Evolutionary conservation across 257 asterid species (phyloP), one percentile per base, ranked within the genome.

Genomic region (Coffea canephora): DNA sequence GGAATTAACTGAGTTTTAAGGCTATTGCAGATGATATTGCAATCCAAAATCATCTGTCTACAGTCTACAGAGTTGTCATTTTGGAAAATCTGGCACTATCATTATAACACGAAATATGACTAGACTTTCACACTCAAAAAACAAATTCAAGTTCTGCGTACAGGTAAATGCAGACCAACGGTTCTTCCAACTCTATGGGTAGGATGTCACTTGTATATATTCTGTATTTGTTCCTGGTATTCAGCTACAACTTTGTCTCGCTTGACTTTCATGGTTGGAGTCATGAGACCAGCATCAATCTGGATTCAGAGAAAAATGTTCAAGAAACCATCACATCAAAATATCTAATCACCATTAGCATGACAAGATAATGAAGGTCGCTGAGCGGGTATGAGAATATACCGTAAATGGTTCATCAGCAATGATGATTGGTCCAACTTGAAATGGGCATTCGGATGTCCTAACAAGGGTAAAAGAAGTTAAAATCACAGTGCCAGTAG

Each of bases 201-300:
- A 50, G 65, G 48, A 70, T 50, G 39, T 88, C 87, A 85, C 84
- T 85, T 88, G 92, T 85, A 92, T 49, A 95, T 25, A 85, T 81
- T 81, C 57, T 88, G 87, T 65, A 95, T 92, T 83, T 93, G 90
- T 85, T 91, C 94, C 85, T 82, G 82, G 91, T 86, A 92, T 70
- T 86, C 66, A 61, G 86, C 86, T 31, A 84, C 91, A 45, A 93
- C 97, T 84, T 67, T 85, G 72, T 95, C 98, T 71, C 99, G 89
- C 84, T 89, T 89, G 54, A 93, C 85, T 86, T 95, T 93, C 99
- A 95, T 93, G 50, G 98, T 95, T 69, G 98, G 98, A 69, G 97
- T 95, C 97, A 95, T 88, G 71, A 92, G 84, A 81, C 97, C 98
- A 49, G 87, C 80, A 55, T 92, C 99, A 23, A 93, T 93, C 98